Evolutionary conservation across 2,329 filamentous ascomycete genomes (phyloP), one percentile per base, ranked within the genome.

Genomic region (Colletotrichum magnum): DNA sequence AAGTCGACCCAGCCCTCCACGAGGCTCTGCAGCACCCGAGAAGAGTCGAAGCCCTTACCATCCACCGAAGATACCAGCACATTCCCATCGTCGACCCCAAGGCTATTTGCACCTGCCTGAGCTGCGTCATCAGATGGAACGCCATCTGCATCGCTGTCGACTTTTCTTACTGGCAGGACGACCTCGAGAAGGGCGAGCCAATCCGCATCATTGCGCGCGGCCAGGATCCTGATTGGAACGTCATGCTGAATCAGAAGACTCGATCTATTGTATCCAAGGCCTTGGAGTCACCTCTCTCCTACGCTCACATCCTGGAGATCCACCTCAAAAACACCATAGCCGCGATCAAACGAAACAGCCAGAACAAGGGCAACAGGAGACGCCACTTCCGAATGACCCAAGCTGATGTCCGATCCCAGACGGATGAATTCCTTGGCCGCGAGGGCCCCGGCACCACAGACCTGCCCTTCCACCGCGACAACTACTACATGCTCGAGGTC

Each of bases 401-500:
- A 6, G 74, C 69, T 9, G 87, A 90, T 54, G 81, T 79, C 3
- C 75, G 74, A 1, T 75, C 79, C 0, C 86, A 81, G 9, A 85
- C 82, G 0, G 88, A 90, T 71, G 72, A 66, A 0, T 90, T 89
- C 64, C 75, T 90, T 13, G 79, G 81, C 21, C 79, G 84, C 16
- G 81, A 79, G 24, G 88, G 88, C 0, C 87, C 86, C 4, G 81
- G 82, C 0, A 85, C 83, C 0, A 73, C 85, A 12, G 86, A 89
- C 60, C 83, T 88, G 12, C 87, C 87, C 0, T 88, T 82, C 64
- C 82, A 86, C 58, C 79, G 88, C 24, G 88, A 90, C 67, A 84
- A 86, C 53, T 90, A 90, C 73, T 88, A 90, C 73, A 84, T 87
- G 79, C 80, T 90, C 32, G 82, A 89, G 74, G 85, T 85, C 1